These are phyloP conservation scores for Yamadazyma philogaea DNA, from an alignment of 805 yeast genomes.

Conservation along the genomic window DNA sequence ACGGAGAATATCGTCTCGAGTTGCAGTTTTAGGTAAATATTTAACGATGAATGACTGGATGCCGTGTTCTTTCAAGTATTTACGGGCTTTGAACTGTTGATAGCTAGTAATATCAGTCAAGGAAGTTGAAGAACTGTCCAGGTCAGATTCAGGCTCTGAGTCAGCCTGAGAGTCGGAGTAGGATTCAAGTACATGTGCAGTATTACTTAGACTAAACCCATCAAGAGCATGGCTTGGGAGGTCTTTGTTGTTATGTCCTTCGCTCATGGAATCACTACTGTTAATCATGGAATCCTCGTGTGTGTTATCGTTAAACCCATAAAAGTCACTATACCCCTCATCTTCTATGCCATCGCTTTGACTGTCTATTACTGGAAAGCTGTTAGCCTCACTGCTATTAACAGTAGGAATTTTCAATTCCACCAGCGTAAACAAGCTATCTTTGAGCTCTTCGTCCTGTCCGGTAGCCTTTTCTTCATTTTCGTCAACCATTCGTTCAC, in stretches of 20 bases:
- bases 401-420: too few species aligned
- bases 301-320: neutral
- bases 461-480: too few species aligned
- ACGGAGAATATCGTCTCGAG: constrained; percentile 52
- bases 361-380: neutral
- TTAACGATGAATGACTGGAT: constrained; percentile 54
- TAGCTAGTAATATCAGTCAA: neutral
- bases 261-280: neutral
- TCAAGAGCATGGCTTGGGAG: neutral
- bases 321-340: neutral
- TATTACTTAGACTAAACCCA: neutral
- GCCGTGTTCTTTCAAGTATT: constrained; percentile 59
- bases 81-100: constrained; percentile 24
- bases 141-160: neutral
- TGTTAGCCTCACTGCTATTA: neutral
- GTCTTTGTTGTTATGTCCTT: neutral
- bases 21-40: constrained; percentile 60
- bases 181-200: neutral
- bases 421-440: too few species aligned
- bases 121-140: neutral
- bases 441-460: too few species aligned
- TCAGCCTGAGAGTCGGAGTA: neutral
- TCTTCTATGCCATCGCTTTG: neutral
- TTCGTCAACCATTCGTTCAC: too few species aligned
- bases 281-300: neutral